Conservation (phyloP, 2,329 filamentous ascomycete genomes). For the Calonectria hongkongensis region DNA sequence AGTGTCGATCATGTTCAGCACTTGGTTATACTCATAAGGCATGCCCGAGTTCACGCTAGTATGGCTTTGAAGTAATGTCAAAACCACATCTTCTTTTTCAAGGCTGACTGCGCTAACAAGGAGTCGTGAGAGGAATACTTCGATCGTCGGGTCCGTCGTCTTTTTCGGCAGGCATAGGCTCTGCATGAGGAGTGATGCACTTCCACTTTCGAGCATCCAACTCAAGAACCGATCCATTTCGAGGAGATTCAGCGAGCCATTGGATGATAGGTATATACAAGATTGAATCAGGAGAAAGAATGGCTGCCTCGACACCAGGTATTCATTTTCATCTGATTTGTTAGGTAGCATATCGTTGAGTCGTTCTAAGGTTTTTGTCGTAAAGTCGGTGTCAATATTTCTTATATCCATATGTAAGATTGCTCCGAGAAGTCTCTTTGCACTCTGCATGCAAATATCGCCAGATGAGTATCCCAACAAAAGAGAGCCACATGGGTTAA, state of each 20-base stretch:
- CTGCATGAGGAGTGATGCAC: background rate
- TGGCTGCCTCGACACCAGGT: background rate
- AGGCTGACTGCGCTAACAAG: background rate
- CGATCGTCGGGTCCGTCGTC: background rate
- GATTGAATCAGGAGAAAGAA: conserved; percentile 9
- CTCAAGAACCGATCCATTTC: conserved; percentile 17
- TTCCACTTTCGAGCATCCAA: conserved; percentile 14
- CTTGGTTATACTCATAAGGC: background rate
- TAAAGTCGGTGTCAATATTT: background rate
- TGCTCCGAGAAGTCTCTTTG: conserved; percentile 2
- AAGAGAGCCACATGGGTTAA: background rate
- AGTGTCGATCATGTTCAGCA: too few species aligned
- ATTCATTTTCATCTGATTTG: background rate
- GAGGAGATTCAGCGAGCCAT: background rate
- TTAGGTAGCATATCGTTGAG: background rate
- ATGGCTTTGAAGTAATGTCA: background rate
- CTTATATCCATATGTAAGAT: background rate
- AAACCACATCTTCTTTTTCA: background rate
- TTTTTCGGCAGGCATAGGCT: background rate
- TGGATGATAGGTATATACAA: conserved; percentile 10
- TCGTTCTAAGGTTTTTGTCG: background rate
- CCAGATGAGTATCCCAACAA: background rate
- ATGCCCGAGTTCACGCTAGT: background rate
- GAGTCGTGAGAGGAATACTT: background rate
- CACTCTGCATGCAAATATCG: background rate